Conservation (phyloP, 352 stramenopile genomes). For the Phytophthora capsici region DNA sequence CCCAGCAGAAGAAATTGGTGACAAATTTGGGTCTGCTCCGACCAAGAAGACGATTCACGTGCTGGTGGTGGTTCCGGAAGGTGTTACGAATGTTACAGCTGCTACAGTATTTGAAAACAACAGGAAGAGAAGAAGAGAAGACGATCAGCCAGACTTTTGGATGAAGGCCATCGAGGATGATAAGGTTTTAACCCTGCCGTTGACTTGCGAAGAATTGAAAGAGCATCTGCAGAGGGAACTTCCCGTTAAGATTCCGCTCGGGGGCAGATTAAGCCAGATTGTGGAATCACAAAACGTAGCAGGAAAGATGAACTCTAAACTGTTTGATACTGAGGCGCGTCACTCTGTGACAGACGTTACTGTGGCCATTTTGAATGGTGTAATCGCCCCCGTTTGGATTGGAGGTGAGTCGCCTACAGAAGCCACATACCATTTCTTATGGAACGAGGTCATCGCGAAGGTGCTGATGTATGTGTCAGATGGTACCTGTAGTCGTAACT, state of each 20-base stretch:
- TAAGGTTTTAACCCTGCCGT: constrained; percentile 23
- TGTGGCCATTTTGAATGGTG: constrained; percentile 5
- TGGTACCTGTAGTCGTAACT: constrained; percentile 14
- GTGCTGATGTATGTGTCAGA: constrained; percentile 5
- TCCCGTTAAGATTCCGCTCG: constrained; percentile 19
- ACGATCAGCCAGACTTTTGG: constrained; percentile 11
- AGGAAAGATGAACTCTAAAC: constrained; percentile 18
- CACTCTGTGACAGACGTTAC: constrained; percentile 16
- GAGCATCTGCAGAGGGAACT: constrained; percentile 11
- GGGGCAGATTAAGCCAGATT: constrained; percentile 17
- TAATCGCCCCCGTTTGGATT: too few relatives aligned
- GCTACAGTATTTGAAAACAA: constrained; percentile 10
- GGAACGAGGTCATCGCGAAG: constrained; percentile 15
- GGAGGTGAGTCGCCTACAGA: constrained; percentile 10
- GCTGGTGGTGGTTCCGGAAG: constrained; percentile 18
- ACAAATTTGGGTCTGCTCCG: too few relatives aligned
- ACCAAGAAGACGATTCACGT: too few relatives aligned
- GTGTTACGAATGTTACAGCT: too few relatives aligned
- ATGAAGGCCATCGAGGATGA: constrained; percentile 29
- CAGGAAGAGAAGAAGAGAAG: constrained; percentile 21
- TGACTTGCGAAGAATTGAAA: constrained; percentile 24
- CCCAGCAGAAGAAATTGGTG: too few relatives aligned
- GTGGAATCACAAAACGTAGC: constrained; percentile 5
- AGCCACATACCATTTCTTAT: constrained; percentile 23
- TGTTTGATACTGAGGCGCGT: constrained; percentile 22